Evolutionary conservation across 2,329 filamentous ascomycete genomes (phyloP).

Genomic region (Colletotrichum coccodes): DNA sequence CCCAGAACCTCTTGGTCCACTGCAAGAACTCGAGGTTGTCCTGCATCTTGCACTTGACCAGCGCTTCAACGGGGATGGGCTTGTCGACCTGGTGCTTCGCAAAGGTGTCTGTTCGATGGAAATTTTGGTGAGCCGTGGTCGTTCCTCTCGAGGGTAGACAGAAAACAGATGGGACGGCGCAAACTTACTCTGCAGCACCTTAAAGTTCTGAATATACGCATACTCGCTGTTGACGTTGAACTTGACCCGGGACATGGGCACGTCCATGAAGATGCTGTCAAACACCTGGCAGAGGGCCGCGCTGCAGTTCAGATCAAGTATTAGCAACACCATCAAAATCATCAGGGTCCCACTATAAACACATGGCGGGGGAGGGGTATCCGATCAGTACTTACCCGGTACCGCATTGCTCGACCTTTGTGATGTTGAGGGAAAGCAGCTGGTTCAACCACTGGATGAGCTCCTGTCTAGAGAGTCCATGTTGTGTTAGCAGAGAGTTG

Average conservation of each 20-base stretch:
- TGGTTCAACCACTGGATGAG: constrained; percentile 96
- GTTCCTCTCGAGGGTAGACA: not conserved
- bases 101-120: constrained; percentile 73
- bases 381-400: constrained; percentile 77
- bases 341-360: constrained; percentile 29
- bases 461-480: constrained; percentile 77
- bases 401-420: constrained; percentile 98
- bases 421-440: constrained; percentile 97
- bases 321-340: constrained; percentile 36
- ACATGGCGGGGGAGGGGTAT: constrained; percentile 45
- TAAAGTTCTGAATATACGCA: constrained; percentile 98
- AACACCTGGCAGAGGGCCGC: constrained; percentile 97
- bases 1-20: constrained; percentile 97
- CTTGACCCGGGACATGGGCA: constrained; percentile 95
- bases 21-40: constrained; percentile 99
- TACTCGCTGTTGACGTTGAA: constrained; percentile 99
- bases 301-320: constrained; percentile 57
- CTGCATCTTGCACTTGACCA: constrained; percentile 99
- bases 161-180: not conserved
- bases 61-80: constrained; percentile 85
- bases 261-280: constrained; percentile 96
- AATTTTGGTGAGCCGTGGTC: constrained; percentile 5
- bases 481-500: constrained; percentile 35
- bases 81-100: constrained; percentile 89
- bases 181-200: constrained; percentile 89